Evolutionary conservation across 2,329 filamentous ascomycete genomes (phyloP).

Genomic region (Colletotrichum echinochloae): DNA sequence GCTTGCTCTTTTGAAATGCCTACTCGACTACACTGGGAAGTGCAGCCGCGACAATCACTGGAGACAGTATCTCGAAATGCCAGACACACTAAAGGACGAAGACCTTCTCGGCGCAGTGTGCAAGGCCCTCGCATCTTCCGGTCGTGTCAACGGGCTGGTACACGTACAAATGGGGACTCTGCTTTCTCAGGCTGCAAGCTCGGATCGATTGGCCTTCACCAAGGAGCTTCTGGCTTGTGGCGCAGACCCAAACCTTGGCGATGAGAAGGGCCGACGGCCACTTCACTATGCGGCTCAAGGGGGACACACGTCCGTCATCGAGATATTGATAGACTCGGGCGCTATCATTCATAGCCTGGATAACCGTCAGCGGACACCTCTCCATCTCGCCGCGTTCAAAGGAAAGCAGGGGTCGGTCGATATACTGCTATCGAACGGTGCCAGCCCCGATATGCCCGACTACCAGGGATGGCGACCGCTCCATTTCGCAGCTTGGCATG

Average conservation of each 20-base stretch:
- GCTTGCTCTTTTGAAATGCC: neutral
- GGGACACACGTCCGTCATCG: neutral
- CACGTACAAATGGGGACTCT: neutral
- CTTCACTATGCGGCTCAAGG: neutral
- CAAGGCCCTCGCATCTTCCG: neutral
- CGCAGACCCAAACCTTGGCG: neutral
- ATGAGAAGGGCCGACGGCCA: neutral
- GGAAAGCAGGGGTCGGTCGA: neutral
- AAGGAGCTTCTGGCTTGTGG: neutral
- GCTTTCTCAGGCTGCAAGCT: neutral
- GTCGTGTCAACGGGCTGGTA: neutral
- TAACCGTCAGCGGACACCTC: neutral
- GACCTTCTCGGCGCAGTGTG: neutral
- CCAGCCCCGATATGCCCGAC: neutral
- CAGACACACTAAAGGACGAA: neutral
- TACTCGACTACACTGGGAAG: neutral
- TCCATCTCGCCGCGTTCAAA: neutral
- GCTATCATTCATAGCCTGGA: neutral
- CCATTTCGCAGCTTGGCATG: neutral
- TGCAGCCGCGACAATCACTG: neutral
- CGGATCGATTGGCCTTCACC: neutral
- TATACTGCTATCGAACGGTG: neutral
- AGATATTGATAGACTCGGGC: neutral
- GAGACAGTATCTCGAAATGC: neutral
- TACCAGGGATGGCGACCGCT: neutral